A percentile compares a stretch with the other conserved stretches of the same genome.
phyloP scores from a whole-genome alignment of 257 asterid species.

The Cordia subcordata region DNA sequence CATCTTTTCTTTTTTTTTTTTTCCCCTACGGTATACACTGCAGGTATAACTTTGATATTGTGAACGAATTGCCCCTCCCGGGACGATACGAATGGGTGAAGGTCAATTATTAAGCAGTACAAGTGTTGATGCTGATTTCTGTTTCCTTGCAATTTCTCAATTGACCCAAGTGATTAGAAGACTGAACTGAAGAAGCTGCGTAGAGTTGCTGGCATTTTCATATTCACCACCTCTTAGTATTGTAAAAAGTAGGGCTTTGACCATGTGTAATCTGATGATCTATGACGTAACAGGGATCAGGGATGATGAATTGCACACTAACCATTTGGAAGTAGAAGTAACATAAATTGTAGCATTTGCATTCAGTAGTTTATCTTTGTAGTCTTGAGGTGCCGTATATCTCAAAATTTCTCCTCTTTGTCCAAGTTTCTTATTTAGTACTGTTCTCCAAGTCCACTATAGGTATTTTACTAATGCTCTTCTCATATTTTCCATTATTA shows the following conservation, averaged over 20 bases:
- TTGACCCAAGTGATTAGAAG: neutral
- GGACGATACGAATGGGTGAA: constrained; percentile 83
- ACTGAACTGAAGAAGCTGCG: constrained; percentile 8
- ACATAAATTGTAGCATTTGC: neutral
- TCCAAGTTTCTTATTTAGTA: neutral
- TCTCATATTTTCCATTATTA: no score
- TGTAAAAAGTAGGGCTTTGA: constrained; percentile 2
- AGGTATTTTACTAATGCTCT: no score
- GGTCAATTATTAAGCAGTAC: constrained; percentile 30
- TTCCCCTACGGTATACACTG: constrained; percentile 2
- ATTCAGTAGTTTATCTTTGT: neutral
- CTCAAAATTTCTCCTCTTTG: neutral
- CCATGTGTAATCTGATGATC: neutral
- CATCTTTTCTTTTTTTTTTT: neutral
- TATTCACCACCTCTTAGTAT: neutral
- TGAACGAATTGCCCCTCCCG: constrained; percentile 43
- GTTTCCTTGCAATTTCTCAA: neutral
- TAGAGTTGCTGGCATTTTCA: neutral
- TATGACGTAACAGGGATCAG: neutral
- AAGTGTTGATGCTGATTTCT: neutral
- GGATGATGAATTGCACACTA: neutral
- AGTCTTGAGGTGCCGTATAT: neutral
- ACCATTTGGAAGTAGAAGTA: constrained; percentile 4
- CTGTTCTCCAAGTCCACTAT: no score
- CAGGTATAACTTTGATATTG: constrained; percentile 73